These are phyloP conservation scores for Aspergillus asperescens DNA, from an alignment of 495 filamentous ascomycete genomes.

Conservation along the genomic window DNA sequence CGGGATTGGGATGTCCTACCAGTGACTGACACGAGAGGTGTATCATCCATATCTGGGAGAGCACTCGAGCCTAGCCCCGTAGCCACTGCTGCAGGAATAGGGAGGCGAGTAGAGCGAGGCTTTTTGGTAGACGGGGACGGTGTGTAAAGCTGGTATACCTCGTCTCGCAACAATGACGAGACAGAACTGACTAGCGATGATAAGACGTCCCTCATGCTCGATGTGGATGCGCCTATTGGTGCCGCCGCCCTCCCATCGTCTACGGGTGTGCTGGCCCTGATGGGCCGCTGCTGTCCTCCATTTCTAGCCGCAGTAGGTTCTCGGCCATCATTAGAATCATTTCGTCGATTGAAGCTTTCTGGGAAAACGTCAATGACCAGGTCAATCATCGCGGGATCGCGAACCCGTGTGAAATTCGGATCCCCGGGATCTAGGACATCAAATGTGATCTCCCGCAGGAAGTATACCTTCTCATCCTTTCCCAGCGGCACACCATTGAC, in stretches of 20 bases:
- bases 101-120: conserved; percentile 34
- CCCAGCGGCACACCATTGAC: conserved; percentile 78
- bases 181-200: conserved; percentile 56
- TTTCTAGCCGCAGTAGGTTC: conserved; percentile 23
- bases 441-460: conserved; percentile 69
- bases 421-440: conserved; percentile 67
- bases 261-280: conserved; percentile 15
- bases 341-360: conserved; percentile 35
- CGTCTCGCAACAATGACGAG: conserved; percentile 48
- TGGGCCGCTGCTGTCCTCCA: conserved; percentile 17
- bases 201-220: conserved; percentile 47
- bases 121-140: conserved; percentile 19
- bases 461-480: conserved; percentile 82
- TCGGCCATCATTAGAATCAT: conserved; percentile 35
- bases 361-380: conserved; percentile 57
- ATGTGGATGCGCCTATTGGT: conserved; percentile 35
- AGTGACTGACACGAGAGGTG: conserved; percentile 37
- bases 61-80: conserved; percentile 72
- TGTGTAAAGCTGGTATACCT: conserved; percentile 27
- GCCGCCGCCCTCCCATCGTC: conserved; percentile 20
- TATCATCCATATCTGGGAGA: conserved; percentile 61
- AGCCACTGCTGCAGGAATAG: conserved; percentile 63
- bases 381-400: conserved; percentile 67
- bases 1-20: conserved; percentile 37
- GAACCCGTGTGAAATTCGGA: conserved; percentile 73